A percentile compares a stretch with the other conserved stretches of the same genome.
Conservation (phyloP, 495 filamentous ascomycete species). For the Cercophora sp. region DNA sequence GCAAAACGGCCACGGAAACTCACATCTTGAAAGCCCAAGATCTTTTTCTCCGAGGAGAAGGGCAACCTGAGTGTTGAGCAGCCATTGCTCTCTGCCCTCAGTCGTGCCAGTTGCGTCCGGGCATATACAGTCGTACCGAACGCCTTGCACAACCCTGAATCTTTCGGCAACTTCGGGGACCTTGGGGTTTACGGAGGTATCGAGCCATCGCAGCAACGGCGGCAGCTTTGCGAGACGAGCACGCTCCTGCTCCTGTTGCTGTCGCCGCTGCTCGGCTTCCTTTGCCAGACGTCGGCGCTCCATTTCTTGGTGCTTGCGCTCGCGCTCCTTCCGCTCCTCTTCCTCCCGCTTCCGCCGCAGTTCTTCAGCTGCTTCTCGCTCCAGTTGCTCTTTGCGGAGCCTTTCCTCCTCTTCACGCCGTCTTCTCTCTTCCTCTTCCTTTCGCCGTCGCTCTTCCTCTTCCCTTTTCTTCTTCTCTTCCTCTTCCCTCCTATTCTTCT, state of each 20-base stretch:
- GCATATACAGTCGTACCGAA: conserved; percentile 52
- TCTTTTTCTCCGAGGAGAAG: conserved; percentile 74
- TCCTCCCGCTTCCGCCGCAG: conserved; percentile 19
- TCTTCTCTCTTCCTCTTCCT: conserved; percentile 42
- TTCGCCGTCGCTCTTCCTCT: conserved; percentile 39
- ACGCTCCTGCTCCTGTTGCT: conserved; percentile 43
- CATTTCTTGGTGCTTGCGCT: conserved; percentile 44
- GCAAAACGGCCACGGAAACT: no score
- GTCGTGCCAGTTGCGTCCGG: conserved; percentile 41
- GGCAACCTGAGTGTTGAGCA: conserved; percentile 72
- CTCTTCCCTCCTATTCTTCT: conserved; percentile 33
- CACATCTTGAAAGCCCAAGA: conserved; percentile 66
- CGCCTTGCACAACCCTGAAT: conserved; percentile 47
- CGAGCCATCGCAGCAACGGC: conserved; percentile 51
- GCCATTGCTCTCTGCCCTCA: conserved; percentile 62
- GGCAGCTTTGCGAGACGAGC: conserved; percentile 49
- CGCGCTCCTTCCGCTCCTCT: conserved; percentile 26
- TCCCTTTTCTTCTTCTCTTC: conserved; percentile 41
- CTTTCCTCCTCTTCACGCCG: conserved; percentile 22
- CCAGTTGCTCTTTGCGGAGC: conserved; percentile 24
- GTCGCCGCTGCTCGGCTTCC: conserved; percentile 50
- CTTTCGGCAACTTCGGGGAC: conserved; percentile 42
- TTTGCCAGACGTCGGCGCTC: conserved; percentile 54
- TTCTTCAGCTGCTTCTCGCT: conserved; percentile 21
- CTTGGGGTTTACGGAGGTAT: conserved; percentile 46